These are phyloP conservation scores for Porogramme epimiltina DNA, from an alignment of 1,284 basidiomycete species.

Conservation along the genomic window DNA sequence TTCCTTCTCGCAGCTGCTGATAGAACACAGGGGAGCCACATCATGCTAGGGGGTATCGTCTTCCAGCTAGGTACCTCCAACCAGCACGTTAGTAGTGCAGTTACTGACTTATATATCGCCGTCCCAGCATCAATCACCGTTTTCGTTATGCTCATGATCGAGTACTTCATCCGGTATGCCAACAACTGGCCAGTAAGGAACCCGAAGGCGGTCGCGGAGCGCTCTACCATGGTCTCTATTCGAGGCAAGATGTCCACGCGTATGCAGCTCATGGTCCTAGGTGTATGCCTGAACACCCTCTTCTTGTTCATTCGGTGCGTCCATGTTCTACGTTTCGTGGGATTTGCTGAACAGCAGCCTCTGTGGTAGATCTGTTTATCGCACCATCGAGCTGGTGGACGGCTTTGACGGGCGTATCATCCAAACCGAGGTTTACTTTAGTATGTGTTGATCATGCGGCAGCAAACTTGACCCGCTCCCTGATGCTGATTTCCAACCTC, in stretches of 20 bases:
- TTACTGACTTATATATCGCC: conserved; percentile 30
- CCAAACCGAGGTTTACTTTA: conserved; percentile 52
- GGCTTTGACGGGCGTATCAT: conserved; percentile 55
- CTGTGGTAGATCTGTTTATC: conserved; percentile 48
- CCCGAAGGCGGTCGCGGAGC: no score
- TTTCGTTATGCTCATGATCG: conserved; percentile 42
- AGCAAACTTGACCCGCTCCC: neutral
- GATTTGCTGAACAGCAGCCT: neutral
- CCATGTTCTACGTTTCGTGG: conserved; percentile 39
- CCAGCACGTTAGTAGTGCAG: no score
- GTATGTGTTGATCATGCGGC: conserved; percentile 26
- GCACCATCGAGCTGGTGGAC: conserved; percentile 50
- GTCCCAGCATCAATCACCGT: conserved; percentile 23
- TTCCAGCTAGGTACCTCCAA: conserved; percentile 38
- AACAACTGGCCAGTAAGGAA: conserved; percentile 26
- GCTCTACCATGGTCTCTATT: no score
- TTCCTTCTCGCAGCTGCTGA: no score
- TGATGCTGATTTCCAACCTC: neutral
- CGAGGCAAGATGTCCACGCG: conserved; percentile 30
- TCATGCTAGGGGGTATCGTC: conserved; percentile 52
- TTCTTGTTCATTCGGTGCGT: conserved; percentile 32
- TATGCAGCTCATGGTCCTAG: neutral
- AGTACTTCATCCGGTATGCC: conserved; percentile 43
- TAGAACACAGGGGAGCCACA: conserved; percentile 22
- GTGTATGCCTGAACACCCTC: conserved; percentile 32